phyloP scores from a whole-genome alignment of 768 basidiomycete genomes.

The Cyathus striatus region DNA sequence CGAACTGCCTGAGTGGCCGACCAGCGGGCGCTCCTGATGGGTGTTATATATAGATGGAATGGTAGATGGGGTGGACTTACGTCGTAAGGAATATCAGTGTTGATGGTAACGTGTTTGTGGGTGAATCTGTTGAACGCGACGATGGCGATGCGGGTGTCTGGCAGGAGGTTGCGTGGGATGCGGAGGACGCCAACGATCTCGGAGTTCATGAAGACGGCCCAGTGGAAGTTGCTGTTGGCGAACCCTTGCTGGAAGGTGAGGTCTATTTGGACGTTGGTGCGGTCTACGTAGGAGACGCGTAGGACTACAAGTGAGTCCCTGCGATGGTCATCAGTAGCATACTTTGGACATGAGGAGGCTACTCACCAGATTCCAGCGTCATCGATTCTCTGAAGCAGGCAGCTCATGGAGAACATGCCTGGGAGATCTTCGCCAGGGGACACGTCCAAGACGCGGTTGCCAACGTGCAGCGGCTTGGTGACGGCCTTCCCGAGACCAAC shows the following conservation, averaged over 20 bases:
- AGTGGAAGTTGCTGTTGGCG: constrained; percentile 6
- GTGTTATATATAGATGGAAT: neutral
- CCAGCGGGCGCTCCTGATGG: constrained; percentile 5
- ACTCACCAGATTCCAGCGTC: no score
- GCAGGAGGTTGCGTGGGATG: neutral
- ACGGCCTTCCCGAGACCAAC: constrained; percentile 1
- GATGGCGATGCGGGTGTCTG: constrained; percentile 7
- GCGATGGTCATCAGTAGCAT: no score
- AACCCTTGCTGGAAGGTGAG: constrained; percentile 7
- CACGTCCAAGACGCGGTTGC: constrained; percentile 12
- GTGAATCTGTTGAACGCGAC: constrained; percentile 15
- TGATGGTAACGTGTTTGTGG: constrained; percentile 10
- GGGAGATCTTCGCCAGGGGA: constrained; percentile 18
- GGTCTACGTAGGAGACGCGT: no score
- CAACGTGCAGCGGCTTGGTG: neutral
- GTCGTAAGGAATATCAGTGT: constrained; percentile 12
- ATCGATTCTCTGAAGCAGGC: constrained; percentile 10
- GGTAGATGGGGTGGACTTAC: constrained; percentile 1
- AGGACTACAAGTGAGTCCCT: no score
- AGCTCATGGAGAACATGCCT: constrained; percentile 19
- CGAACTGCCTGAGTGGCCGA: constrained; percentile 16
- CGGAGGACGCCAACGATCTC: constrained; percentile 21
- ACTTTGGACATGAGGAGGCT: no score
- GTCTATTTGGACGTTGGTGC: no score
- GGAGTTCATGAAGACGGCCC: constrained; percentile 20